phyloP scores from a whole-genome alignment of 1,284 basidiomycete species.

The Rhodotorula sp. region DNA sequence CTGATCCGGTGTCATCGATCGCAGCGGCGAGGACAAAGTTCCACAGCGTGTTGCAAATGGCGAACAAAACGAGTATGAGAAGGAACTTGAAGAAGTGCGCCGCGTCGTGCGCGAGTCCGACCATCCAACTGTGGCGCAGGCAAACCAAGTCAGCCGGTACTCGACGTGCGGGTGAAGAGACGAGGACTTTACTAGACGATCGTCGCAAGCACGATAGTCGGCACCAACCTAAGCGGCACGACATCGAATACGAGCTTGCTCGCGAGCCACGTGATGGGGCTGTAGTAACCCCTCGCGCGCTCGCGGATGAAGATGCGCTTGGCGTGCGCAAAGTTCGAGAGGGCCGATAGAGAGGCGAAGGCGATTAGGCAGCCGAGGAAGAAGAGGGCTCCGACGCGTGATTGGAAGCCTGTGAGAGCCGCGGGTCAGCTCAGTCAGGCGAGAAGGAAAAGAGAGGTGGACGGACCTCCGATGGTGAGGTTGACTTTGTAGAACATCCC shows the following conservation, averaged over 20 bases:
- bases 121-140: constrained; percentile 69
- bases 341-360: constrained; percentile 78
- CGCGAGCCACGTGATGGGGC: constrained; percentile 81
- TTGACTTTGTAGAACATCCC: constrained; percentile 78
- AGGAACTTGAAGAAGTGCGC: constrained; percentile 78
- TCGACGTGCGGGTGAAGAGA: constrained; percentile 43
- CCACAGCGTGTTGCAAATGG: constrained; percentile 76
- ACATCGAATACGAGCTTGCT: constrained; percentile 79
- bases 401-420: constrained; percentile 80
- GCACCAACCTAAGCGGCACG: constrained; percentile 74
- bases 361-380: constrained; percentile 79
- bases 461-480: constrained; percentile 75
- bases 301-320: constrained; percentile 82
- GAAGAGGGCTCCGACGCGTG: constrained; percentile 82
- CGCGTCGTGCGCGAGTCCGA: constrained; percentile 68
- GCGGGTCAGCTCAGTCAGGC: constrained; percentile 55
- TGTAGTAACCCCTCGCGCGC: constrained; percentile 57
- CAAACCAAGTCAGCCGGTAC: neutral
- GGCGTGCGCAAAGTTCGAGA: constrained; percentile 78
- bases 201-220: constrained; percentile 66
- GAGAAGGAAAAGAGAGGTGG: constrained; percentile 57
- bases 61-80: constrained; percentile 70
- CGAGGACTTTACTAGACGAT: constrained; percentile 38
- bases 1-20: constrained; percentile 79
- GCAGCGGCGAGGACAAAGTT: constrained; percentile 80